These are phyloP conservation scores for Osmozyma mogii DNA, from an alignment of 805 yeast species.

Conservation along the genomic window DNA sequence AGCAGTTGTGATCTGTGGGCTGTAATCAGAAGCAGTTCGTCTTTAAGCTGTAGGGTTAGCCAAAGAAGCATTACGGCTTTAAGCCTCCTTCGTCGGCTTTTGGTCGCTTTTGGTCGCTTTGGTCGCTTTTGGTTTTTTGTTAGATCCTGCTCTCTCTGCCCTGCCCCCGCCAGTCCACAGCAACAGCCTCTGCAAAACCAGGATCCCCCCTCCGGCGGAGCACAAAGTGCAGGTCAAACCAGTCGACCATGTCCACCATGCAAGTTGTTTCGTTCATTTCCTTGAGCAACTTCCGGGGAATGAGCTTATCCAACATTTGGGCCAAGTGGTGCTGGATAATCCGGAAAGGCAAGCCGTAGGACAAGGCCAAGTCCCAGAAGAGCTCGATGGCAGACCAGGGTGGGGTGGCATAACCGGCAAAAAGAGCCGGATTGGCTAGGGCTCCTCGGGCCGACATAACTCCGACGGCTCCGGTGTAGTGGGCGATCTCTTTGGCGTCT, in stretches of 20 bases:
- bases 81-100: no score
- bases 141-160: no score
- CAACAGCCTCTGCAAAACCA: conserved; percentile 56
- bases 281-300: conserved; percentile 24
- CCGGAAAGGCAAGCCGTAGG: conserved; percentile 80
- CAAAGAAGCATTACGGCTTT: no score
- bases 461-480: conserved; percentile 75
- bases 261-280: conserved; percentile 56
- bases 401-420: conserved; percentile 61
- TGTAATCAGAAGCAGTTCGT: no score
- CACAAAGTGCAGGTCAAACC: conserved; percentile 67
- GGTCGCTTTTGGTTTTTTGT: no score
- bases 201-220: conserved; percentile 59
- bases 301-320: conserved; percentile 67
- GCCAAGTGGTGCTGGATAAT: conserved; percentile 80
- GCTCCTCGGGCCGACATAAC: conserved; percentile 94
- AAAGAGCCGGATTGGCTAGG: conserved; percentile 78
- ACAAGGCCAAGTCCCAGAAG: conserved; percentile 70
- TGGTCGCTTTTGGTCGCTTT: no score
- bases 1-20: no score
- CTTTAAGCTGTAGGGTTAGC: no score
- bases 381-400: conserved; percentile 91
- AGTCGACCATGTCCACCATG: conserved; percentile 64
- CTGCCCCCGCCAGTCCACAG: no score
- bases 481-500: conserved; percentile 59